phyloP scores from a whole-genome alignment of 805 yeast genomes.

The Cyberlindnera lachancei region DNA sequence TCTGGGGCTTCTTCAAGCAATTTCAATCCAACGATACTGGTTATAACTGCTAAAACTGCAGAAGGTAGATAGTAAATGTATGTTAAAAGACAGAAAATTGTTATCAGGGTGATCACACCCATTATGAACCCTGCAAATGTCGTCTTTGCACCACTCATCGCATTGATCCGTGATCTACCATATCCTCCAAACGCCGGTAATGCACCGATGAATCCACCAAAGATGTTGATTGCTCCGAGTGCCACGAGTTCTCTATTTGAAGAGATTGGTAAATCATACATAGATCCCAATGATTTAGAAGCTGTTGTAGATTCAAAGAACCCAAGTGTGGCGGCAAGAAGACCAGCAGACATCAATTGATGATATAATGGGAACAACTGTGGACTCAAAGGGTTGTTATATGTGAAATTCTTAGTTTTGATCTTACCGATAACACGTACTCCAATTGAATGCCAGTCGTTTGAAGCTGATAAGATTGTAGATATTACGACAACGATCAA shows the following conservation, averaged over 20 bases:
- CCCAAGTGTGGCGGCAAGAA: constrained; percentile 78
- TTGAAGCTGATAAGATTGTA: constrained; percentile 46
- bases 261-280: constrained; percentile 64
- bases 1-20: constrained; percentile 79
- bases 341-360: constrained; percentile 56
- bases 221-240: constrained; percentile 62
- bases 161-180: constrained; percentile 86
- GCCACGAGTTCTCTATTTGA: constrained; percentile 90
- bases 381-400: constrained; percentile 51
- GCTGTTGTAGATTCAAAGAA: constrained; percentile 93
- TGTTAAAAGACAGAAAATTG: constrained; percentile 52
- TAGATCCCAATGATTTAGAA: constrained; percentile 73
- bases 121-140: constrained; percentile 78
- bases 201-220: constrained; percentile 50
- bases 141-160: constrained; percentile 80
- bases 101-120: constrained; percentile 67
- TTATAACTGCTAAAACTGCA: constrained; percentile 73
- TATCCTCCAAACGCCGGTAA: constrained; percentile 95
- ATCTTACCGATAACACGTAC: constrained; percentile 68
- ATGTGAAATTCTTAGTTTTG: constrained; percentile 38
- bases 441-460: constrained; percentile 46
- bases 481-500: constrained; percentile 55
- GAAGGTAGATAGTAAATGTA: constrained; percentile 68
- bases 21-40: constrained; percentile 69
- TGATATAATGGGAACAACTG: constrained; percentile 41